phyloP scores from a whole-genome alignment of 2,329 filamentous ascomycete species.

The Cephalotrichum gorgonifer region DNA sequence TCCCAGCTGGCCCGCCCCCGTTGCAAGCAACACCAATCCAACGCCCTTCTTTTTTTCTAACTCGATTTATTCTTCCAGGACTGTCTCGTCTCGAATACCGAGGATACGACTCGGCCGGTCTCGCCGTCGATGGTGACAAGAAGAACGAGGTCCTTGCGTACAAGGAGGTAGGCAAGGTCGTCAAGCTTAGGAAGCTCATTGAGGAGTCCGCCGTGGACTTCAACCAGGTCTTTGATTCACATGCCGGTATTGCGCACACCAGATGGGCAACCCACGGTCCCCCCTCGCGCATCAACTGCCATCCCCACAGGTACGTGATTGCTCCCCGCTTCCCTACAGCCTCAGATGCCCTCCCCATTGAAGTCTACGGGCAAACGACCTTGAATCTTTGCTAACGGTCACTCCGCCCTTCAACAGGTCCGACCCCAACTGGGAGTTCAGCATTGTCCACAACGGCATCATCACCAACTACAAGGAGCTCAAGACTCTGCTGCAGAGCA shows the following conservation, averaged over 20 bases:
- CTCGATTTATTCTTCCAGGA: slow-evolving; percentile 40
- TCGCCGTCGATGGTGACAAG: slow-evolving; percentile 95
- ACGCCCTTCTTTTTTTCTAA: slow-evolving; percentile 5
- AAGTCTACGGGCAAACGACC: not conserved
- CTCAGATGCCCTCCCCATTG: not conserved
- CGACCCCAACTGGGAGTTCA: slow-evolving; percentile 90
- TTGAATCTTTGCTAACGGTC: not conserved
- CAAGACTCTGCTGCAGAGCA: slow-evolving; percentile 81
- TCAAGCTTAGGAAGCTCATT: slow-evolving; percentile 89
- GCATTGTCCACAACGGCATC: slow-evolving; percentile 98
- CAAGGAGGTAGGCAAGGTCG: slow-evolving; percentile 99
- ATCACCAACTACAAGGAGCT: slow-evolving; percentile 99
- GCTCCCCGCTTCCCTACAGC: not conserved
- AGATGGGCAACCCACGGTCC: slow-evolving; percentile 97
- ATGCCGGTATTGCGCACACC: slow-evolving; percentile 97
- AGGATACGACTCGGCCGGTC: slow-evolving; percentile 94
- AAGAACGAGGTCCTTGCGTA: slow-evolving; percentile 95
- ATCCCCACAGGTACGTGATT: slow-evolving; percentile 82
- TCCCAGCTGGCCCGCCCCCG: not conserved
- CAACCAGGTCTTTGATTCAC: slow-evolving; percentile 91
- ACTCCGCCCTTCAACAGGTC: slow-evolving; percentile 57
- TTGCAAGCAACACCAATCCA: not conserved
- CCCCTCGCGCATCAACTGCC: slow-evolving; percentile 91
- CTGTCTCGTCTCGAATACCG: slow-evolving; percentile 95
- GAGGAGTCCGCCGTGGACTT: slow-evolving; percentile 73